Evolutionary conservation across 2,329 filamentous ascomycete genomes (phyloP), one percentile per base, ranked within the genome.

Genomic region (Talaromyces albobiverticillius): DNA sequence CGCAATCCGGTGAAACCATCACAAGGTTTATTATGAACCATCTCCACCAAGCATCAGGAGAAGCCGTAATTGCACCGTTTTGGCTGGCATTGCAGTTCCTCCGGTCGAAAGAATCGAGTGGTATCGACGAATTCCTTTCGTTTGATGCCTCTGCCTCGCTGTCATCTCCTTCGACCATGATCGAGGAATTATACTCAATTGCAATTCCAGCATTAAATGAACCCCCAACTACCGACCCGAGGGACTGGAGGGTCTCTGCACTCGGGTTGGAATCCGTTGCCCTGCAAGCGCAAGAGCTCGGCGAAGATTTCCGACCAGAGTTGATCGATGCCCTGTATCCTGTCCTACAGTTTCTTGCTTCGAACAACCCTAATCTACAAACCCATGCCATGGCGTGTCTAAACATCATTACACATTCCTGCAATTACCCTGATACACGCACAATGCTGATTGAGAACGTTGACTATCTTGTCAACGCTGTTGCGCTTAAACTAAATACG

Each of bases 391-490:
- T 96, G 59, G 83, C 85, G 3, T 88, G 89, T 32, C 78, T 99
- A 13, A 94, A 96, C 64, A 83, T 85, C 16, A 77, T 96, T n/a
- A 87, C 93, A 1, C 66, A 72, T 2, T 81, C 87, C 0, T 96
- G 90, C 63, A 84, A 82, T 2, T 99, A 97, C 64, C 58, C 67
- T 0, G 85, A 80, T 62, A 87, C 93, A 4, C 87, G 87, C 23
- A 84, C 89, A 14, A 76, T 99, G 60, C 86, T 99, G 36, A 82
- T 97, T 25, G 85, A 88, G 50, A 99, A 99, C 57, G 92, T 90
- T 14, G 94, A 99, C 70, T 99, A 99, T 68, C 88, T 99, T 72
- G 87, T 97, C 57, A 97, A 97, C 66, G 90, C 94, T 0, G 84
- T 99, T 14, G 90, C 89, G 0, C 73, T 97, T 57, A 89, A 91